Percentiles rank a stretch among this genome's conserved stretches.
These are phyloP conservation scores for Auricularia heimuer DNA, from an alignment of 768 basidiomycete species.

Conservation along the genomic window DNA sequence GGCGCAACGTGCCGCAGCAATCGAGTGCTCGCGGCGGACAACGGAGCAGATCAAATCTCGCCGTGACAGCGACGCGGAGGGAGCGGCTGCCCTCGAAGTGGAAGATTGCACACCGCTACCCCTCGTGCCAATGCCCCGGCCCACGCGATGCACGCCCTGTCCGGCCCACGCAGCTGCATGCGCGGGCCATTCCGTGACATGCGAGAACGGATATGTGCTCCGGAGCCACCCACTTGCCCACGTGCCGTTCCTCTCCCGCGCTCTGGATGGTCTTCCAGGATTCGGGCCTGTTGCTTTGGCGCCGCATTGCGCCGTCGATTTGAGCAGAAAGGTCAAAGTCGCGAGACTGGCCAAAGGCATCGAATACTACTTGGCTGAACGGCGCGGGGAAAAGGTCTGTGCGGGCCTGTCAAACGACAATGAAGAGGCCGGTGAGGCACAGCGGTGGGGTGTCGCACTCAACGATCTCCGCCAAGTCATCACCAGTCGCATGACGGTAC, in stretches of 20 bases:
- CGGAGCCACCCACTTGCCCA: conserved; percentile 38
- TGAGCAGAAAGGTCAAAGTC: conserved; percentile 60
- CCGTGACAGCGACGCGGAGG: conserved; percentile 16
- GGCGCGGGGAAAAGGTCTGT: conserved; percentile 55
- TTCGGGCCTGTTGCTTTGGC: conserved; percentile 71
- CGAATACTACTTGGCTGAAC: conserved; percentile 53
- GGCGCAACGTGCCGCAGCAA: conserved; percentile 34
- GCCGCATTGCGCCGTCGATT: conserved; percentile 69
- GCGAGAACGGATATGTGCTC: conserved; percentile 59
- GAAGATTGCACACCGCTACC: conserved; percentile 42
- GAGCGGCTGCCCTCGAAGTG: neutral
- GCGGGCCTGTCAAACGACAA: conserved; percentile 32
- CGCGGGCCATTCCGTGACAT: conserved; percentile 43
- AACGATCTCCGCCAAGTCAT: conserved; percentile 38
- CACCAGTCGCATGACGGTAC: neutral
- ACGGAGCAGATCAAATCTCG: neutral
- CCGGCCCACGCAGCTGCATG: conserved; percentile 56
- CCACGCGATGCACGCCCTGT: conserved; percentile 62
- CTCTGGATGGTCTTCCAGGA: conserved; percentile 62
- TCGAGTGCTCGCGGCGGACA: conserved; percentile 38
- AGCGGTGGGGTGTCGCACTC: conserved; percentile 64
- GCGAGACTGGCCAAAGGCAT: conserved; percentile 66
- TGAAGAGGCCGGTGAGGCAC: conserved; percentile 58
- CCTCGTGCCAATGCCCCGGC: conserved; percentile 44
- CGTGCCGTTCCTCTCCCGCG: conserved; percentile 26